Evolutionary conservation across 495 filamentous ascomycete species (phyloP).

Genomic region (Penicillium desertorum): DNA sequence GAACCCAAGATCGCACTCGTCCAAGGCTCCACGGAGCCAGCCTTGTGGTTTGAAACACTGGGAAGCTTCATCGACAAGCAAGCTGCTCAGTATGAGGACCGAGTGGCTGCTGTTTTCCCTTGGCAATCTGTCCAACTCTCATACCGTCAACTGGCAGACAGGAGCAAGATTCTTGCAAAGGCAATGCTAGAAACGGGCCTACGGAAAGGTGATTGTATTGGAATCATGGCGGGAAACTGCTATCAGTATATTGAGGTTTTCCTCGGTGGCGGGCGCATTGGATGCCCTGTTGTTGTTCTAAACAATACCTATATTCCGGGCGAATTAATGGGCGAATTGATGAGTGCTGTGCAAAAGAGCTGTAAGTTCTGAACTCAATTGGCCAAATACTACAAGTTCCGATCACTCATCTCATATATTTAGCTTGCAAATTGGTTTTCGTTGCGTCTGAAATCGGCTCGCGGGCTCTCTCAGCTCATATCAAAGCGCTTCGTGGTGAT

Average conservation of each 20-base stretch:
- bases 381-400: too few species aligned
- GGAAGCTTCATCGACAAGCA: slow-evolving; percentile 25
- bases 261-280: slow-evolving; percentile 23
- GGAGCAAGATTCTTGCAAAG: slow-evolving; percentile 20
- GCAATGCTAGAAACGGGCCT: slow-evolving; percentile 25
- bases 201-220: slow-evolving; percentile 24
- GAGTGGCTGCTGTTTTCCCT: slow-evolving; percentile 19
- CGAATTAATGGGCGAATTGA: slow-evolving; percentile 21
- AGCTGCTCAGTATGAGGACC: slow-evolving; percentile 9
- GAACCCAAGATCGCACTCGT: slow-evolving; percentile 16
- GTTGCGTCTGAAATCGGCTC: too few species aligned
- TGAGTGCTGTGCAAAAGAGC: slow-evolving; percentile 20
- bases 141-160: slow-evolving; percentile 22
- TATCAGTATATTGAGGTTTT: slow-evolving; percentile 30
- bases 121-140: slow-evolving; percentile 24
- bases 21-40: slow-evolving; percentile 18
- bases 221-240: slow-evolving; percentile 30
- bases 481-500: too few species aligned
- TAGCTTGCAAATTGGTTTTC: not conserved
- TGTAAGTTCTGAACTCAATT: slow-evolving; percentile 9
- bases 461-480: too few species aligned
- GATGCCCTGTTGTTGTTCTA: slow-evolving; percentile 28
- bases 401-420: too few species aligned
- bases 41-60: slow-evolving; percentile 20
- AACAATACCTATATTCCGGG: slow-evolving; percentile 29